Percentiles rank a stretch among this genome's conserved stretches.
These are phyloP conservation scores for Rehmannia glutinosa DNA, from an alignment of 257 asterid genomes.

Conservation along the genomic window DNA sequence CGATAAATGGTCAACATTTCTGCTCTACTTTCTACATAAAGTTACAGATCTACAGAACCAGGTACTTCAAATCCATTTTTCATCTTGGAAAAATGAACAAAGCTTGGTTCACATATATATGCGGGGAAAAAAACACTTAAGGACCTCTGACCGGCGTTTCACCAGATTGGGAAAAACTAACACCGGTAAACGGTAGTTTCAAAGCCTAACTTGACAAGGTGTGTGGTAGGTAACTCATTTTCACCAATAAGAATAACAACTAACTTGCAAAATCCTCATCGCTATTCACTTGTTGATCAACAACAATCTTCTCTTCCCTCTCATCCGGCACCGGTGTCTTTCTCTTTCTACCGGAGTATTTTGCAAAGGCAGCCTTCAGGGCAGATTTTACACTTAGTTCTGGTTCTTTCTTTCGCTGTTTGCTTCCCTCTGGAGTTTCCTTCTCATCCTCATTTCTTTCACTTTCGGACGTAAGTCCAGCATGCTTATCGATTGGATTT, in stretches of 20 bases:
- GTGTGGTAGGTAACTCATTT: neutral
- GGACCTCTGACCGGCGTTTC: neutral
- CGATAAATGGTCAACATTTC: too few species aligned
- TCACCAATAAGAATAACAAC: neutral
- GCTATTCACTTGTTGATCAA: constrained; percentile 16
- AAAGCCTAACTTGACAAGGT: neutral
- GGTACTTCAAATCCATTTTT: too few species aligned
- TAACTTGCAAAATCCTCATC: constrained; percentile 19
- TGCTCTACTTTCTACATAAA: too few species aligned
- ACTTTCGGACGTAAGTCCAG: constrained; percentile 33
- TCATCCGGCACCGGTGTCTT: constrained; percentile 29
- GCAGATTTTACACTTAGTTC: constrained; percentile 66
- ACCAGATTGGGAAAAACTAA: too few species aligned
- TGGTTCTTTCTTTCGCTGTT: constrained; percentile 52
- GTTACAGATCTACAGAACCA: too few species aligned
- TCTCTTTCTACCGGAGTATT: constrained; percentile 53
- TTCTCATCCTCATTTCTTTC: constrained; percentile 36
- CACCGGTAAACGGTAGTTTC: too few species aligned
- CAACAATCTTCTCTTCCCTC: constrained; percentile 23
- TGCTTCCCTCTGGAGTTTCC: constrained; percentile 36
- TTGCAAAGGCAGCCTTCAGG: constrained; percentile 69
- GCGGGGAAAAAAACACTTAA: too few species aligned
- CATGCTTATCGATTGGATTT: constrained; percentile 23
- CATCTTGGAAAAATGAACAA: too few species aligned
- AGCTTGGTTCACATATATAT: too few species aligned